A percentile compares a stretch with the other conserved stretches of the same genome.
Conservation (phyloP, 2,329 filamentous ascomycete genomes). For the Fusarium redolens region DNA sequence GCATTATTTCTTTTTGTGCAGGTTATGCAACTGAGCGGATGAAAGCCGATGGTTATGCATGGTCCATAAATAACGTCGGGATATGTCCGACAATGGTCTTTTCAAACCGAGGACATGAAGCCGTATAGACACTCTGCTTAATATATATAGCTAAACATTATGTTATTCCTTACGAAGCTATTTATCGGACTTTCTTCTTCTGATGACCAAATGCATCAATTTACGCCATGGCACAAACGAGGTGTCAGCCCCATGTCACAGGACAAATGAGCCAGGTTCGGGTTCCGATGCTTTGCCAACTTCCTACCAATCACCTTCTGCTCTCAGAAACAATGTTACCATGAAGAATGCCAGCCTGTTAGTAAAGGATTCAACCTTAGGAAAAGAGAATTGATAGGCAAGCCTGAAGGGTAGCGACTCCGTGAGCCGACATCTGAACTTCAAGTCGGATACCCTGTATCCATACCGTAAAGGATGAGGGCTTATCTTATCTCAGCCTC, state of each 20-base stretch:
- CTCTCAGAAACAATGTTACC: too few species aligned
- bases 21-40: rapidly evolving
- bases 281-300: too few species aligned
- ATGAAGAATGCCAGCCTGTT: too few species aligned
- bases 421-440: too few species aligned
- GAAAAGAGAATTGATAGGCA: background rate
- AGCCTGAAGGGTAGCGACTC: rapidly evolving
- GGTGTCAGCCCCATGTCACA: too few species aligned
- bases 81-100: background rate
- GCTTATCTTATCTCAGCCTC: background rate
- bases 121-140: too few species aligned
- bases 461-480: rapidly evolving
- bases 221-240: too few species aligned
- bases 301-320: too few species aligned
- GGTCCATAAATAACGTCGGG: background rate
- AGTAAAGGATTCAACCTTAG: too few species aligned
- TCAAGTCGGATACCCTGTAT: background rate
- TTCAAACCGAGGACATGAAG: background rate
- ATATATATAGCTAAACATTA: background rate
- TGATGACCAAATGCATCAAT: rapidly evolving
- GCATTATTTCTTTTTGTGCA: background rate
- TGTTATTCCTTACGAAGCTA: rapidly evolving
- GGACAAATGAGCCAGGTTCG: too few species aligned
- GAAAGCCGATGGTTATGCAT: background rate
- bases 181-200: rapidly evolving